Evolutionary conservation across 352 stramenopile species (phyloP), one percentile per base, ranked within the genome.

Genomic region (Sclerospora graminicola): DNA sequence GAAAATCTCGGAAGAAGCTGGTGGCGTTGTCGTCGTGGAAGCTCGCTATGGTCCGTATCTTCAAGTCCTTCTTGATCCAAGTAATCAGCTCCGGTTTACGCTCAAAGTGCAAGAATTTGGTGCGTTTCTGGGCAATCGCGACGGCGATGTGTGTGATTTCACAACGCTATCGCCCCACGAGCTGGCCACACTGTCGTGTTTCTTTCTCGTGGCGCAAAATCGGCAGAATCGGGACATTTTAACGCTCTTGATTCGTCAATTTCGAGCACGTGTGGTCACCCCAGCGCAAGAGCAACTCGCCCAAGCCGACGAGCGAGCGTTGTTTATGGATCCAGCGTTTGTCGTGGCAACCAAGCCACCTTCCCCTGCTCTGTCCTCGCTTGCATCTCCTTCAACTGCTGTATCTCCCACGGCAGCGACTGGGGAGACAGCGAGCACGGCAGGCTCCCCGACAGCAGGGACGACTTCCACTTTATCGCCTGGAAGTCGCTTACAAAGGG

Each of bases 31-130:
- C 0, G 65, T 87, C 4, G 71, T 66, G n/a, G 69, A 54, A 10
- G 55, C 57, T 0, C 29, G 30, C 0, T 90, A 90, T 45, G 60
- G 76, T 18, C 24, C 63, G 5, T 71, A 84, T 56, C 35, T 90
- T 15, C 79, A 90, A 39, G 63, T 90, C 14, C 50, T 89, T 10
- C 40, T 90, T 16, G 79, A 90, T 37, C 73, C 79, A 21, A 62
- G 50, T 0, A 62, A 90, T 27, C 64, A 72, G 26, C 51, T 80
- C 1, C 74, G 74, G 4, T 89, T 90, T 32, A 83, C 63, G 6
- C 49, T 90, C 6, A 90, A 90, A 45, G 73, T 89, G 0, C 68
- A 75, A 51, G 79, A 85, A 37, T 66, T 89, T 39, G 79, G 79
- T n/a, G 65, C 56, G 1, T 82, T 90, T 29, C 45, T 90, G 16